Evolutionary conservation across 2,329 filamentous ascomycete species (phyloP), one percentile per base, ranked within the genome.

Genomic region (Calonectria pauciramosa): DNA sequence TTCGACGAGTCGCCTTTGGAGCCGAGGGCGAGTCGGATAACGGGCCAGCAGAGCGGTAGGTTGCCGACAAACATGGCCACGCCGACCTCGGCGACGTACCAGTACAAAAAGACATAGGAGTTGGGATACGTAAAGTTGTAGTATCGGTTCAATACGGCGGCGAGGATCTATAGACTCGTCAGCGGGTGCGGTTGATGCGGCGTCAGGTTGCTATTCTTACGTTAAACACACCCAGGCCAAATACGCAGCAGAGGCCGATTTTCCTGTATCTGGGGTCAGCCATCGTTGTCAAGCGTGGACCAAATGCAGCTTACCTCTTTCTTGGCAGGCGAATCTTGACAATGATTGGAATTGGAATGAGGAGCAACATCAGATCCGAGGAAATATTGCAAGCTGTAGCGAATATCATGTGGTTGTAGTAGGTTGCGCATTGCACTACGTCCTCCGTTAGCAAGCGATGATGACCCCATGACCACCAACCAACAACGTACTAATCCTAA

Each of bases 1-100:
- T 77, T 78, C 1, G 79, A 77, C 0, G 78, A 74, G 49, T 77
- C 65, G 28, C 77, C 77, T 26, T 70, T 78, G 60, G 76, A 74
- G 28, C 82, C 81, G 10, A 83, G 70, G 0, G 89, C 73, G 11
- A 87, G 86, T 54, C 90, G 87, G 36, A 91, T 85, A 26, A 93
- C 84, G 0, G 89, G 89, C 88, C 90, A 93, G 75, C 88, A 89
- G 64, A 92, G 89, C 0, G 91, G 91, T 8, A 93, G 85, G 74
- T 93, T 93, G 34, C 90, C 88, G 20, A 92, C 91, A 64, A 92
- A 87, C 51, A 93, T 86, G 8, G 91, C 90, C 0, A 91, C 91
- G 56, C 88, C 90, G 16, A 88, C 87, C 80, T 93, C 91, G 34
- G 90, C 87, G 11, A 91, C 87, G 76, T 92, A 91, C 91, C 91